Evolutionary conservation across 352 stramenopile genomes (phyloP), one percentile per base, ranked within the genome.

Genomic region (Globisporangium paroecandrum): DNA sequence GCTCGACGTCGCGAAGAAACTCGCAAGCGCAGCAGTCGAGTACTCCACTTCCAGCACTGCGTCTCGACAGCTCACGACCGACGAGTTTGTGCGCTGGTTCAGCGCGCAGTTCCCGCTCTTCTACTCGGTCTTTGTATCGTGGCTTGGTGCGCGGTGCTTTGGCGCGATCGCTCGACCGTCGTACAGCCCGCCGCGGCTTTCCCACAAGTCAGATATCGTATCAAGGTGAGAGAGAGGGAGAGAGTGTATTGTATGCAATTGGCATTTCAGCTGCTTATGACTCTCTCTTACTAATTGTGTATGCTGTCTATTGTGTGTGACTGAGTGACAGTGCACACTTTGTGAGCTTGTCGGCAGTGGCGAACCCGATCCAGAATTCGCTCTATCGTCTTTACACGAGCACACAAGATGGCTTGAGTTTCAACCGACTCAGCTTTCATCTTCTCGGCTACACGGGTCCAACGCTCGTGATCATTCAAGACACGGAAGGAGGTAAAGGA

Each of bases 351-450:
- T 91, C 86, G 24, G 74, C 75, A 0, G 77, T 89, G 13, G 77
- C 81, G 12, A 86, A 74, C 8, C 77, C 79, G 46, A 64, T 93
- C 12, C 88, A 95, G 73, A 77, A 75, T 12, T 29, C 70, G 2
- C 74, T 94, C 0, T 76, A 78, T 64, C 85, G 88, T 8, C 59
- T 95, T 25, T 95, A 95, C 70, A 95, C 88, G 4, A 95, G 83
- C 60, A 64, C 82, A 2, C 77, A 94, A 59, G 83, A 95, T 63
- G 88, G 88, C 15, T 57, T 95, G 53, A 94, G 86, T 55, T 95
- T 92, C 63, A 95, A 95, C 61, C 85, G 88, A 4, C 58, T 95
- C 6, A 89, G 83, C 59, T 92, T 90, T 36, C 88, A 95, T 63
- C 76, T 94, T 29, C 66, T 95, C 54, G 88, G 88, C 6, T 95